These are phyloP conservation scores for Globisporangium perplexum DNA, from an alignment of 352 stramenopile species.

Conservation along the genomic window DNA sequence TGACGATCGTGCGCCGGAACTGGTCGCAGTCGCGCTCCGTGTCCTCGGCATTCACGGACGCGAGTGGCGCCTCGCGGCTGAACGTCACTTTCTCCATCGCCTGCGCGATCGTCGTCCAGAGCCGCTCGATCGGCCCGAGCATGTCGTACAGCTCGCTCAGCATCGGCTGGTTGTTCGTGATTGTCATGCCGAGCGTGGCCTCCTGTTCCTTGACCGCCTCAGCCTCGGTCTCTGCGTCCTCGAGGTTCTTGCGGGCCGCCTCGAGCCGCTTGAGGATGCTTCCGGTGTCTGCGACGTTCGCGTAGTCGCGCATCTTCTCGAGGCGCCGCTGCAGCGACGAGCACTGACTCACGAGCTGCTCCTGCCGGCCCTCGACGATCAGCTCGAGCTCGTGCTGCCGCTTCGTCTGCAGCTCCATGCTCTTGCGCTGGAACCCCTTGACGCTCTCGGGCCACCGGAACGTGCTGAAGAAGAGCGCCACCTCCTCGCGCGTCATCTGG, in stretches of 20 bases:
- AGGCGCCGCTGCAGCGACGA: slow-evolving; percentile 76
- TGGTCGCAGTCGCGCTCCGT: slow-evolving; percentile 86
- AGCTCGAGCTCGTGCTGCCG: slow-evolving; percentile 87
- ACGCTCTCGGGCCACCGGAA: slow-evolving; percentile 91
- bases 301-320: slow-evolving; percentile 89
- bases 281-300: slow-evolving; percentile 69
- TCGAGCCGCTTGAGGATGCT: slow-evolving; percentile 84
- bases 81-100: slow-evolving; percentile 76
- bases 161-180: slow-evolving; percentile 76
- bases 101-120: slow-evolving; percentile 81
- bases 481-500: slow-evolving; percentile 82
- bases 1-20: slow-evolving; percentile 82
- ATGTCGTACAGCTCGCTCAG: slow-evolving; percentile 76
- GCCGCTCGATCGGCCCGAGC: slow-evolving; percentile 80
- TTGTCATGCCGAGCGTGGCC: slow-evolving; percentile 73
- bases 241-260: slow-evolving; percentile 65
- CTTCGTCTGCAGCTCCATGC: slow-evolving; percentile 87
- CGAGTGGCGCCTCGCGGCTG: slow-evolving; percentile 54
- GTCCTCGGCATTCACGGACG: slow-evolving; percentile 78
- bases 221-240: slow-evolving; percentile 76
- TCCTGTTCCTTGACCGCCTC: slow-evolving; percentile 88
- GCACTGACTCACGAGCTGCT: slow-evolving; percentile 82
- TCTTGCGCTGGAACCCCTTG: slow-evolving; percentile 88
- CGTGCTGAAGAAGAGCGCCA: slow-evolving; percentile 88
- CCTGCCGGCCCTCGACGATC: slow-evolving; percentile 85